These are phyloP conservation scores for Polygonum maritimum DNA, from an alignment of 148 eudicot genomes.

Conservation along the genomic window DNA sequence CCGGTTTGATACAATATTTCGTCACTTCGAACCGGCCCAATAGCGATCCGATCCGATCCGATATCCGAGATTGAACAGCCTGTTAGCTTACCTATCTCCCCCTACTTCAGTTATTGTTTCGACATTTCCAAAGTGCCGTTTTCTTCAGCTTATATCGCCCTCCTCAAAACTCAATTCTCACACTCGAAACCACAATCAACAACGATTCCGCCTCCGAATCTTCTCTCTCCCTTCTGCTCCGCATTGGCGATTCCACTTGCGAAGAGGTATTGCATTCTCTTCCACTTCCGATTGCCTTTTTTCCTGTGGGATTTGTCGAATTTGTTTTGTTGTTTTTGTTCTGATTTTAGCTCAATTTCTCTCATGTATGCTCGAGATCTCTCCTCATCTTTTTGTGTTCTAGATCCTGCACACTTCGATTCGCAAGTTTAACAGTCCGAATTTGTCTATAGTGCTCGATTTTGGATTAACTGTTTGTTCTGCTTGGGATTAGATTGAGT, in stretches of 20 bases:
- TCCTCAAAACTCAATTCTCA: neutral
- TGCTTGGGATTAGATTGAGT: neutral
- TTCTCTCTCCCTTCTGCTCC: neutral
- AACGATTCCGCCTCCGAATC: neutral
- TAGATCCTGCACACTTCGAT: neutral
- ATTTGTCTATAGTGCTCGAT: neutral
- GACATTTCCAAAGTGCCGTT: slow-evolving; percentile 7
- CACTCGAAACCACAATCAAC: neutral
- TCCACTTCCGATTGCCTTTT: neutral
- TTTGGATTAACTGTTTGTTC: neutral
- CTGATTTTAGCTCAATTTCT: neutral
- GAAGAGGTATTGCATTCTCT: neutral
- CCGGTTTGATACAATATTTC: too few relatives aligned
- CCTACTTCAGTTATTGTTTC: neutral
- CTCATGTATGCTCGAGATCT: neutral
- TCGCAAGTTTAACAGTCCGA: neutral
- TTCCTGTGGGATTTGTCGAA: neutral
- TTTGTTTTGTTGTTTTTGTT: neutral
- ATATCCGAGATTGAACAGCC: neutral
- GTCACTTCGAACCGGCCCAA: too few relatives aligned
- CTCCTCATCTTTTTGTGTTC: neutral
- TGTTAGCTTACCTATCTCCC: neutral
- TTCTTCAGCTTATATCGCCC: neutral
- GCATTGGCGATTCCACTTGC: neutral
- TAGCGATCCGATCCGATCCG: too few relatives aligned